A percentile compares a stretch with the other conserved stretches of the same genome.
phyloP scores from a whole-genome alignment of 2,329 filamentous ascomycete genomes.

The Hymenoscyphus linearis region DNA sequence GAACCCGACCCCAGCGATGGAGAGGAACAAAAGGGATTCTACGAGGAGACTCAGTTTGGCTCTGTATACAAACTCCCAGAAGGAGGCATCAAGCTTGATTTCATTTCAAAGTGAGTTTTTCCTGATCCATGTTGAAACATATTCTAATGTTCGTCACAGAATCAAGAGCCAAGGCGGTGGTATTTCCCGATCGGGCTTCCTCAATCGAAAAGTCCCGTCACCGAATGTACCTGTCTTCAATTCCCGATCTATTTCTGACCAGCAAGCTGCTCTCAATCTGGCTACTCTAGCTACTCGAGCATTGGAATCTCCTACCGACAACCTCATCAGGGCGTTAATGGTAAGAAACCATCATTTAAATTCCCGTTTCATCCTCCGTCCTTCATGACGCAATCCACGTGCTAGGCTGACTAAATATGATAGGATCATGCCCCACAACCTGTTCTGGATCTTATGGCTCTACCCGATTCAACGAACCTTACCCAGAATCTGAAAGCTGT shows the following conservation, averaged over 20 bases:
- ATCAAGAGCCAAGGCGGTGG: conserved; percentile 16
- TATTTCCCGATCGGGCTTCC: conserved; percentile 2
- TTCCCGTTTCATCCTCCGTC: conserved; percentile 13
- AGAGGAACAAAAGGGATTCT: conserved; percentile 45
- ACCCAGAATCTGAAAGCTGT: conserved; percentile 8
- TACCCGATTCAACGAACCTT: conserved; percentile 22
- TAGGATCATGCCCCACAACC: conserved; percentile 39
- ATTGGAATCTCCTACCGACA: conserved; percentile 37
- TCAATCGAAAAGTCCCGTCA: conserved; percentile 4
- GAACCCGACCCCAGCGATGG: conserved; percentile 54
- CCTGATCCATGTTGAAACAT: not conserved
- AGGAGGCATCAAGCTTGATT: conserved; percentile 63
- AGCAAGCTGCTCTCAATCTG: conserved; percentile 62
- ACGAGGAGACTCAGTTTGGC: conserved; percentile 56
- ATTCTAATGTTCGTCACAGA: conserved; percentile 18
- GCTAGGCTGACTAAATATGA: conserved; percentile 20
- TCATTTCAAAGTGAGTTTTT: conserved; percentile 56
- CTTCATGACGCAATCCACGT: conserved; percentile 24
- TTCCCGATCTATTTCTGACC: conserved; percentile 44
- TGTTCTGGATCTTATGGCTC: conserved; percentile 35
- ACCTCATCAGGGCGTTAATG: conserved; percentile 55
- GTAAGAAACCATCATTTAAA: conserved; percentile 42
- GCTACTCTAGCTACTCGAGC: conserved; percentile 49
- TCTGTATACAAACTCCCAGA: conserved; percentile 59
- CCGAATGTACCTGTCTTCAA: conserved; percentile 15